These are phyloP conservation scores for Linum trigynum DNA, from an alignment of 345 rosid species.

Conservation along the genomic window DNA sequence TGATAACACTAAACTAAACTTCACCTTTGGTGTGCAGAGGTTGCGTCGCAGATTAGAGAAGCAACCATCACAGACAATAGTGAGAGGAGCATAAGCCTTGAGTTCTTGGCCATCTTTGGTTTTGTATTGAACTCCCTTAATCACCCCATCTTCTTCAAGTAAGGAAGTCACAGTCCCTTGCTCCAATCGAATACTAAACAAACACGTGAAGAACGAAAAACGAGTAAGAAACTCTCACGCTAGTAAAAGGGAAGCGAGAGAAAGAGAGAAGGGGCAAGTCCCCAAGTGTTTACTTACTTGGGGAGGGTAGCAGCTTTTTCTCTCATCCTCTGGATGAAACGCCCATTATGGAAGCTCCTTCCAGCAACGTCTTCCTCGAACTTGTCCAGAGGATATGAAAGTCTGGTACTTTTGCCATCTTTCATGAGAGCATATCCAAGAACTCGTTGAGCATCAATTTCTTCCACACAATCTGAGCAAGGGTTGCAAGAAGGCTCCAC, in stretches of 20 bases:
- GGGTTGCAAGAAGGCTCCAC: background rate
- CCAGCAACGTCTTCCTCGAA: slow-evolving; percentile 2
- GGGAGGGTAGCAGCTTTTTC: slow-evolving; percentile 7
- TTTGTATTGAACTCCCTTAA: slow-evolving; percentile 7
- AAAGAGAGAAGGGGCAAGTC: background rate
- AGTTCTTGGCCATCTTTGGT: slow-evolving; percentile 3
- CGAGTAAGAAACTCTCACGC: background rate
- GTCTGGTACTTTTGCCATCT: slow-evolving; percentile 1
- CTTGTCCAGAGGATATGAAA: slow-evolving; percentile 5
- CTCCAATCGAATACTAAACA: background rate
- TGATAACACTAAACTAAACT: background rate
- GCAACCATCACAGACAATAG: slow-evolving; percentile 5
- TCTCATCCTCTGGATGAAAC: slow-evolving; percentile 7
- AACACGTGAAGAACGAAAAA: background rate
- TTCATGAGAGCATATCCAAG: slow-evolving; percentile 4
- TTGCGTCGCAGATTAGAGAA: slow-evolving; percentile 3
- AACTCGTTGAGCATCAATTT: slow-evolving; percentile 5
- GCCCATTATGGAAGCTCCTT: slow-evolving; percentile 9
- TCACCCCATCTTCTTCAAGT: slow-evolving; percentile 2
- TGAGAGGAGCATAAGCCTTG: slow-evolving; percentile 6
- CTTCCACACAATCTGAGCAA: slow-evolving; percentile 5
- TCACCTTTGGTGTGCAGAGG: slow-evolving; percentile 2
- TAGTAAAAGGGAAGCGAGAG: background rate
- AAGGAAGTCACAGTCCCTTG: slow-evolving; percentile 4
- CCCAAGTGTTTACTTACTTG: background rate